Conservation (phyloP, 2,329 filamentous ascomycete genomes). For the Macrophomina pseudophaseolina region DNA sequence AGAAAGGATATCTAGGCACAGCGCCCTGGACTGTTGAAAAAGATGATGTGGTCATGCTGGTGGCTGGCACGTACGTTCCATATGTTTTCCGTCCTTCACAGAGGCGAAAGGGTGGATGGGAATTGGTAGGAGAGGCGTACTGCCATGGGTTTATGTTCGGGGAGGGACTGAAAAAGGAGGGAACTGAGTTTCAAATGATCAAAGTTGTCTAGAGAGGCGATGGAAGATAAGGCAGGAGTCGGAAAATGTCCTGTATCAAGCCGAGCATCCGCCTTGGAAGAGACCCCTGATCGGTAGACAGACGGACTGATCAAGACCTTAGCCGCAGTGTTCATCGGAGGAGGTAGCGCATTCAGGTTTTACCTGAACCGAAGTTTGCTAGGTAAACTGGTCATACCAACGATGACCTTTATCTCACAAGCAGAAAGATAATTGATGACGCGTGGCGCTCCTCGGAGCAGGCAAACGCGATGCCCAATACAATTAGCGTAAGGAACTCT, state of each 20-base stretch:
- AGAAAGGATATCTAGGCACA: not conserved
- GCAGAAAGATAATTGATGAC: conserved; percentile 1
- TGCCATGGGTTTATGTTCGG: not conserved
- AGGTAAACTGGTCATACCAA: too few species aligned
- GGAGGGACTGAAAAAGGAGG: not conserved
- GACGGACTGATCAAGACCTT: too few species aligned
- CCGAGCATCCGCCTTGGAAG: too few species aligned
- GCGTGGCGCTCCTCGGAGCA: conserved; percentile 2
- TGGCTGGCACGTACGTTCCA: not conserved
- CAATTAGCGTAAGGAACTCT: conserved; percentile 1
- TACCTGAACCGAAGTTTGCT: too few species aligned
- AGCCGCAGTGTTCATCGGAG: too few species aligned
- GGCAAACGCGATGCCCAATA: not conserved
- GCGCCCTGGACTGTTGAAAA: not conserved
- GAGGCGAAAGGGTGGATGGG: not conserved
- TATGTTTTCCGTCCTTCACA: not conserved
- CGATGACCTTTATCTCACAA: not conserved
- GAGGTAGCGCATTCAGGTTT: too few species aligned
- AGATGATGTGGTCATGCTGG: not conserved
- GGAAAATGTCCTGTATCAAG: too few species aligned
- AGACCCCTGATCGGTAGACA: too few species aligned
- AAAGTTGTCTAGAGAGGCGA: not conserved
- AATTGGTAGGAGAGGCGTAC: conserved; percentile 1
- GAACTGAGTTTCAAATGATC: not conserved
- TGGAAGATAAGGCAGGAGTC: too few species aligned